These are phyloP conservation scores for Scheffersomyces coipomensis DNA, from an alignment of 805 yeast species.

Conservation along the genomic window DNA sequence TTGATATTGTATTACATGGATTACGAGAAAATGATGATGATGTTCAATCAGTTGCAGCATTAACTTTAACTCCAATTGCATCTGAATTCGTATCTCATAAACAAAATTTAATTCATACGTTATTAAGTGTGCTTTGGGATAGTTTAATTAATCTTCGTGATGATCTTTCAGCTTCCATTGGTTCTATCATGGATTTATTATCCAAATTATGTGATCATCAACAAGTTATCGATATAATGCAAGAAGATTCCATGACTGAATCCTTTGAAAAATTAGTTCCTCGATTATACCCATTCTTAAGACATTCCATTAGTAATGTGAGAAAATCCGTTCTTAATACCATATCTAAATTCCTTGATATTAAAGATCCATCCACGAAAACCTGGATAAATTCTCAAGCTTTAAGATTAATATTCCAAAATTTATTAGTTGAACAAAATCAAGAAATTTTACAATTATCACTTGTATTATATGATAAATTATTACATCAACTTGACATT, in stretches of 20 bases:
- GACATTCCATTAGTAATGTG: conserved; percentile 92
- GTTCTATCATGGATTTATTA: conserved; percentile 91
- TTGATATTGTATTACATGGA: conserved; percentile 85
- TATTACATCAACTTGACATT: conserved; percentile 49
- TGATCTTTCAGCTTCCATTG: conserved; percentile 91
- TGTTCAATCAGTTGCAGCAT: conserved; percentile 95
- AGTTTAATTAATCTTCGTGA: conserved; percentile 82
- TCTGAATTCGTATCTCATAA: conserved; percentile 75
- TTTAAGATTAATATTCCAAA: conserved; percentile 78
- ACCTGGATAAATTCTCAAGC: conserved; percentile 79
- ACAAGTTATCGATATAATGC: conserved; percentile 72
- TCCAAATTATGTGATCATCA: conserved; percentile 83
- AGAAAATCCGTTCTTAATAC: conserved; percentile 85
- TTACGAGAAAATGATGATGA: conserved; percentile 80
- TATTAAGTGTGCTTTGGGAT: conserved; percentile 81
- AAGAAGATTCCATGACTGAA: conserved; percentile 45
- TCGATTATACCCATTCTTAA: conserved; percentile 81
- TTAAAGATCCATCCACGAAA: conserved; percentile 48
- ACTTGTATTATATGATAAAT: conserved; percentile 52
- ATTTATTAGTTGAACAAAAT: conserved; percentile 86
- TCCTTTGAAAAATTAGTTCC: conserved; percentile 83
- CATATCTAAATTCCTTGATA: conserved; percentile 68
- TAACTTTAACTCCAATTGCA: conserved; percentile 87
- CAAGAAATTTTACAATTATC: conserved; percentile 66
- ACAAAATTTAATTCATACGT: conserved; percentile 45